Evolutionary conservation across 2,329 filamentous ascomycete genomes (phyloP).

Genomic region (Huntiella moniliformis): DNA sequence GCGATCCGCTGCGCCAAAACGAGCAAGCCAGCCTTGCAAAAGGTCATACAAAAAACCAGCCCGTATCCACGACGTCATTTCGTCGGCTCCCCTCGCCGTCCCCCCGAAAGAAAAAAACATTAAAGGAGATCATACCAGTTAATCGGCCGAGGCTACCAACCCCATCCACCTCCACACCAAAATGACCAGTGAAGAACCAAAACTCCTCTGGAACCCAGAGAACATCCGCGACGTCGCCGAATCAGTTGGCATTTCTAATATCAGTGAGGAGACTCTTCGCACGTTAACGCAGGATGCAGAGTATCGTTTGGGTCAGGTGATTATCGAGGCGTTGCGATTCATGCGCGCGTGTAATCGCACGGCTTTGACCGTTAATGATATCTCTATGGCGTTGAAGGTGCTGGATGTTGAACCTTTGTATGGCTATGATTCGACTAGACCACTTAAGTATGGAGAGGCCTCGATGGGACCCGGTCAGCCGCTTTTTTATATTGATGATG

Average conservation of each 20-base stretch:
- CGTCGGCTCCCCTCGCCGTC: too few species aligned
- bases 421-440: conserved; percentile 83
- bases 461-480: conserved; percentile 85
- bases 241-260: conserved; percentile 67
- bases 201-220: conserved; percentile 80
- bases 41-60: too few species aligned
- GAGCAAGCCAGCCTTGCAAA: too few species aligned
- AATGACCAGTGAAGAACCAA: conserved; percentile 16
- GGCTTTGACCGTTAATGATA: conserved; percentile 71
- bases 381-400: conserved; percentile 66
- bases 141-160: background rate
- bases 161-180: background rate
- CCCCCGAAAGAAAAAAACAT: too few species aligned
- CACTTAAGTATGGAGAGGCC: conserved; percentile 81
- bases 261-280: conserved; percentile 73
- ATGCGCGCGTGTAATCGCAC: conserved; percentile 87
- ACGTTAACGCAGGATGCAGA: conserved; percentile 86
- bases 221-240: conserved; percentile 93
- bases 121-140: too few species aligned
- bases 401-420: conserved; percentile 90
- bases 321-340: conserved; percentile 85
- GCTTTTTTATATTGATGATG: conserved; percentile 92
- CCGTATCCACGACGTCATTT: too few species aligned
- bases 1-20: too few species aligned
- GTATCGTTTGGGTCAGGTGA: conserved; percentile 80